A percentile compares a stretch with the other conserved stretches of the same genome.
Conservation (phyloP, 225 moss, liverwort and hornwort species). For the Antitrichia curtipendula region DNA sequence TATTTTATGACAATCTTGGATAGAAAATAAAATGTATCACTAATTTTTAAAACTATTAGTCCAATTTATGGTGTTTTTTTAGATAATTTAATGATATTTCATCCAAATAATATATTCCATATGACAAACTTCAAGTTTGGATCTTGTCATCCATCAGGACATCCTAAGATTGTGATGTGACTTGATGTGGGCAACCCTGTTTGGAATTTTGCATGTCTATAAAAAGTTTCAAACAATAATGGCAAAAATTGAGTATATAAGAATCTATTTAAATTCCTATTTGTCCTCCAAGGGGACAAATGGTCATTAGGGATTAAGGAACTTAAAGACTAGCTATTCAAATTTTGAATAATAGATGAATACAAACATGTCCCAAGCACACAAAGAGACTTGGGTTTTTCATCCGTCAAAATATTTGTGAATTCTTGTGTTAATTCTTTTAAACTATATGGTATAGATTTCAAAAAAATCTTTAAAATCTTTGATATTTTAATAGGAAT, state of each 20-base stretch:
- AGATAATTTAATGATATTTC: too few species aligned
- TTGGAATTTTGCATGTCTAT: background rate
- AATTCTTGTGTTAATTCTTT: background rate
- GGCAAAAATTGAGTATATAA: background rate
- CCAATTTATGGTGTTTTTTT: too few species aligned
- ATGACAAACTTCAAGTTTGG: background rate
- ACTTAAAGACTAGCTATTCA: background rate
- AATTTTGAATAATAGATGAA: background rate
- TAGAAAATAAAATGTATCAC: background rate
- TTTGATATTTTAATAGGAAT: too few species aligned
- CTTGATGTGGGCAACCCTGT: accelerated
- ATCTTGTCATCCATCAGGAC: too few species aligned
- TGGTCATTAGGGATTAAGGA: background rate
- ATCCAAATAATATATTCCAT: background rate
- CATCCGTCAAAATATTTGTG: background rate
- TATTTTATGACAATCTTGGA: background rate
- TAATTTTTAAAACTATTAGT: background rate
- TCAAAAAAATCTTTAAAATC: too few species aligned
- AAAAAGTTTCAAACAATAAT: background rate
- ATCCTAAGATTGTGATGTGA: accelerated
- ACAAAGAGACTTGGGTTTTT: background rate
- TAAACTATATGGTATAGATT: background rate
- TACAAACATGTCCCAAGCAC: background rate
- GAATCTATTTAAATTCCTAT: background rate
- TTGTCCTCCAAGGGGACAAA: background rate